A percentile compares a stretch with the other conserved stretches of the same genome.
Conservation (phyloP, 495 filamentous ascomycete species). For the Aeminium ludgeri region DNA sequence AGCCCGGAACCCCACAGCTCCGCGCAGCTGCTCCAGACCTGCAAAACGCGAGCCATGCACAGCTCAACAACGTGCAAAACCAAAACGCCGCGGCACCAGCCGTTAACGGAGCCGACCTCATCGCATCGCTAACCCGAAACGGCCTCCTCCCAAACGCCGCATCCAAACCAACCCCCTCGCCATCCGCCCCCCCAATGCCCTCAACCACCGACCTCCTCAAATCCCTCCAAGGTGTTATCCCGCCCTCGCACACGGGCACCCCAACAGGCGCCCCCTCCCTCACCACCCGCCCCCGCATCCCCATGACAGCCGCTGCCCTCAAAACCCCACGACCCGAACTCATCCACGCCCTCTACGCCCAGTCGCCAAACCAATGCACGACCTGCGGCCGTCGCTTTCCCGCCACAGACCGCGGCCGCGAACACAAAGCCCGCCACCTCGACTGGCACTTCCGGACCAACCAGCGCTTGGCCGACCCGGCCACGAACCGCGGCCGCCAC, state of each 20-base stretch:
- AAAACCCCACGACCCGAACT: slow-evolving; percentile 65
- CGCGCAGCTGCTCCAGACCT: slow-evolving; percentile 8
- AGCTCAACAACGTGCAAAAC: slow-evolving; percentile 12
- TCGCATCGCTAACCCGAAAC: slow-evolving; percentile 10
- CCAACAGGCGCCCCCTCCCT: slow-evolving; percentile 7
- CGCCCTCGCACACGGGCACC: slow-evolving; percentile 12
- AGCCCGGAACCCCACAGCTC: slow-evolving; percentile 15
- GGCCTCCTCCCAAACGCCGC: slow-evolving; percentile 3
- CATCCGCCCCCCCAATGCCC: background rate
- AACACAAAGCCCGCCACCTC: slow-evolving; percentile 78
- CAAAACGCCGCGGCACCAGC: slow-evolving; percentile 8
- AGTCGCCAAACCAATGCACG: slow-evolving; percentile 65
- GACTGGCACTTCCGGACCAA: slow-evolving; percentile 97
- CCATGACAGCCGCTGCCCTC: slow-evolving; percentile 37
- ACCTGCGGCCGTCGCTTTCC: slow-evolving; percentile 82
- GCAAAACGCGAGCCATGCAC: slow-evolving; percentile 7
- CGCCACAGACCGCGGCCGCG: slow-evolving; percentile 56
- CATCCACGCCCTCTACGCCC: slow-evolving; percentile 55
- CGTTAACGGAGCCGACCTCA: slow-evolving; percentile 8
- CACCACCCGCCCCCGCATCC: slow-evolving; percentile 1
- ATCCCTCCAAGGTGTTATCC: slow-evolving; percentile 10
- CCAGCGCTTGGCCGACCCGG: slow-evolving; percentile 60
- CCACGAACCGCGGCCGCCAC: slow-evolving; percentile 63
- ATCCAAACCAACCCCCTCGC: background rate
- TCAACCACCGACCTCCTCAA: slow-evolving; percentile 7